Base-by-base conservation (phyloP, 768 basidiomycete genomes). In the Lactarius evosmus region DNA sequence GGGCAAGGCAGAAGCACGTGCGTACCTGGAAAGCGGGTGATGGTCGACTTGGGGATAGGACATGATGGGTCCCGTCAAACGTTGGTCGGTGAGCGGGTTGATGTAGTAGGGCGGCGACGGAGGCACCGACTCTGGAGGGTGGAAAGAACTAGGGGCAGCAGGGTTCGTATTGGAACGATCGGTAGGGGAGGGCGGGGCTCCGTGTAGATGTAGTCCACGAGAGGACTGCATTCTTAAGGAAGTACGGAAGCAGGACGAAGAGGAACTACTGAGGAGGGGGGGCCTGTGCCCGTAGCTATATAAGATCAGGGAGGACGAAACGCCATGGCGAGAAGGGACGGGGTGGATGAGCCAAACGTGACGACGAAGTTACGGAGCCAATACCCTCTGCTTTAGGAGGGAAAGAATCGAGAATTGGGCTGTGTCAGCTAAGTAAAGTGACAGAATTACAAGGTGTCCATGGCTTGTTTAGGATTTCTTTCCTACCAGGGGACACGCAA, bases 51-150 rank as follows among this genome's bases (percentile, higher is more conserved):
- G 57, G 6, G 58, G 57, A 52, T 63, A 63, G 5, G 62, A 14
- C 52, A 63, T 63, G 33, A 63, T 58, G 33, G 62, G 7, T 12
- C 62, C 62, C 5, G 62, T 63, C 41, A 63, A 40, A 46, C 62
- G 62, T 25, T 63, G 62, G 50, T 63, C 57, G 2, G 57, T 38
- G 40, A 46, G 51, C 22, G 62, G 52, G 17, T 63, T 54, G 41
- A 52, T 17, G n/a, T 54, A 63, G 41, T 32, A 63, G 16, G 32
- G 57, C 1, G 57, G 33, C 0, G 62, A 59, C 3, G 62, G 52
- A 9, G 56, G 57, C 0, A 56, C 33, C 7, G 62, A 34, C 41
- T 63, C 62, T 8, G 62, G 17, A 14, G 62, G 19, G 41, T 58
- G 56, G 27, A 58, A 63, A 29, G 62, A 53, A 49, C n/a, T 22